Base-by-base conservation (phyloP, 169 alveolate genomes). In the Eimeria brunetti region DNA sequence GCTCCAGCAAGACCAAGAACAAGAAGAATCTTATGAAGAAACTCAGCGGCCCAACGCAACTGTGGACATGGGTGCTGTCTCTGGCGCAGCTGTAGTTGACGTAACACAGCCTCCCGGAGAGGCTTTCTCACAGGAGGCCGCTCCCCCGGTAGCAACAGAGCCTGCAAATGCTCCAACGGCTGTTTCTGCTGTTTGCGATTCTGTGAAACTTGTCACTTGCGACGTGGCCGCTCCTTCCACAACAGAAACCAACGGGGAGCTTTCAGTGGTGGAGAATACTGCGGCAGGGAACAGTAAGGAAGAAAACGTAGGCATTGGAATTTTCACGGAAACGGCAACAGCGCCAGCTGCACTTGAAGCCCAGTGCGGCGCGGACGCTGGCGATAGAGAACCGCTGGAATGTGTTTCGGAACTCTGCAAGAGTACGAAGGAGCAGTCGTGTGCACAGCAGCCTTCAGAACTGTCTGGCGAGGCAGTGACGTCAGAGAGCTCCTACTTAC, bases 1-100 rank as follows among this genome's bases (percentile, higher is more conserved):
- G 51, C 75, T 22, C 69, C 90, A 83, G 76, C 71, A 83, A 53
- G 90, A 83, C 7, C 90, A 53, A 20, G 90, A 30, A 16, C 76
- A 56, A 1, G 90, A 53, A n/a, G 90, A 53, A 16, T 33, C 76
- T n/a, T 80, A 30, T 20, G 64, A 38, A 27, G 67, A 20, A 27
- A 16, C 69, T 46, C 67, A 46, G 88, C 69, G 2, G n/a, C 49
- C 88, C 60, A 60, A 51, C 69, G 67, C 49, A 33, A n/a, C 73
- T 56, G 71, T 51, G 27, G 90, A 51, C 7, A 53, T 49, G 30
- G n/a, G 56, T 22, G 22, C 30, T 36, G 58, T 56, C 36, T 33
- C 90, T 9, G 73, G 53, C 33, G 38, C 51, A 53, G 53, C 90
- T 1, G 14, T 18, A 0, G 67, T 27, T 51, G 30, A 83, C 8